Percentiles rank a stretch among this genome's conserved stretches.
phyloP scores from a whole-genome alignment of 2,329 filamentous ascomycete species.

The Aspergillus sp. region DNA sequence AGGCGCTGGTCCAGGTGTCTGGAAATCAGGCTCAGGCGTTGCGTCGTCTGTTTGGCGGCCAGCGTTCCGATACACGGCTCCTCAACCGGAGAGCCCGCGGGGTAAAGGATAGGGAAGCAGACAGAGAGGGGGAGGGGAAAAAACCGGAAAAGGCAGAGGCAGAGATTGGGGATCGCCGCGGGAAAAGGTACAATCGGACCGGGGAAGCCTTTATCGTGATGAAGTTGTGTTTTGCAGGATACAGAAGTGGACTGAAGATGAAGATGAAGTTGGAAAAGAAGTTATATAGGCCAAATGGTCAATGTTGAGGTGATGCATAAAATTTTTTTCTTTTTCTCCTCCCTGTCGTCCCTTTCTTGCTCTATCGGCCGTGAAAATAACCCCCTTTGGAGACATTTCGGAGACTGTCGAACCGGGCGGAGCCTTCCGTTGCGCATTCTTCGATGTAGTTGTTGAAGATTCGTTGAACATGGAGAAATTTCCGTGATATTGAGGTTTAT shows the following conservation, averaged over 20 bases:
- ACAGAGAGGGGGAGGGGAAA: not conserved
- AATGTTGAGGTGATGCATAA: not conserved
- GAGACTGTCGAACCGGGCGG: slow-evolving; percentile 7
- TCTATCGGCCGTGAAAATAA: slow-evolving; percentile 5
- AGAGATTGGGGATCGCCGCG: slow-evolving; percentile 10
- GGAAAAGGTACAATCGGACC: not conserved
- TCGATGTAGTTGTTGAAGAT: too few species aligned
- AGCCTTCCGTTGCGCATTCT: slow-evolving; percentile 5
- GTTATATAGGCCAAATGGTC: too few species aligned
- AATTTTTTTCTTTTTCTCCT: not conserved
- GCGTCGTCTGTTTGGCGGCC: slow-evolving; percentile 45
- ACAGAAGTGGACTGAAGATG: too few species aligned
- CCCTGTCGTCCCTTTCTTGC: not conserved
- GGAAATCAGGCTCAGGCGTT: slow-evolving; percentile 56
- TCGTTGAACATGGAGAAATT: too few species aligned
- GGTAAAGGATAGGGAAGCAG: slow-evolving; percentile 11
- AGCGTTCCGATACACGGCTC: slow-evolving; percentile 36
- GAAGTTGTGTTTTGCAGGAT: too few species aligned
- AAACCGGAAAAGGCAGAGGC: slow-evolving; percentile 6
- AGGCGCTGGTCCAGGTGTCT: slow-evolving; percentile 54
- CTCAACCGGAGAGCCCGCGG: slow-evolving; percentile 20
- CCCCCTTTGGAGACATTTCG: not conserved
- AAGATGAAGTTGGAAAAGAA: too few species aligned
- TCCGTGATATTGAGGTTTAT: too few species aligned
- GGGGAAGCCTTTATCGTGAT: too few species aligned